Evolutionary conservation across 768 basidiomycete genomes (phyloP).

Genomic region (Tricholomella constricta): DNA sequence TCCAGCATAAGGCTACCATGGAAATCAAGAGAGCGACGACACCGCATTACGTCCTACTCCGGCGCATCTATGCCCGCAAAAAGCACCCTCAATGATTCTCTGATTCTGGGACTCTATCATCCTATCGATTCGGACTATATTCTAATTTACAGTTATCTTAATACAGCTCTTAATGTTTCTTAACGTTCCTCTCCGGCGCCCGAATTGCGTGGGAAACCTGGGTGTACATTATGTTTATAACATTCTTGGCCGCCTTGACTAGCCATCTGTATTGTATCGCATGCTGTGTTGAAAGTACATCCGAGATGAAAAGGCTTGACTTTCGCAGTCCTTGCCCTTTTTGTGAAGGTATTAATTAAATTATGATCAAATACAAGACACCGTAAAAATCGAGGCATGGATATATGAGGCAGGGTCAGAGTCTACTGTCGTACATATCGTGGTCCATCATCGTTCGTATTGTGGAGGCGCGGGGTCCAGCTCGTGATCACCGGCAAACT

Average conservation of each 20-base stretch:
- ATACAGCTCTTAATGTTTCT: background rate
- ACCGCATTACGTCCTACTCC: conserved; percentile 55
- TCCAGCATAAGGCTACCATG: conserved; percentile 50
- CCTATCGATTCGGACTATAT: background rate
- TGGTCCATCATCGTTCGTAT: conserved; percentile 16
- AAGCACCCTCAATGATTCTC: conserved; percentile 18
- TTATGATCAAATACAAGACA: background rate
- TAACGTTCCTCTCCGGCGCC: no score
- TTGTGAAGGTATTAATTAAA: no score
- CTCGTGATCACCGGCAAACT: background rate
- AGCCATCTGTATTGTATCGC: no score
- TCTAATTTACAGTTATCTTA: background rate
- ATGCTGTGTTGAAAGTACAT: no score
- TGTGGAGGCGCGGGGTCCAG: conserved; percentile 15
- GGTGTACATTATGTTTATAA: background rate
- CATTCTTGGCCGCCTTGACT: no score
- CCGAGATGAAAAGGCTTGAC: no score
- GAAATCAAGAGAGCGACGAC: conserved; percentile 53
- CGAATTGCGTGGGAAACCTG: background rate
- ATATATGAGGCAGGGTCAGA: no score
- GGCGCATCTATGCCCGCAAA: conserved; percentile 64
- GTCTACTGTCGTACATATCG: background rate
- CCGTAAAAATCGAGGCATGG: no score
- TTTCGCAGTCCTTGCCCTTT: no score
- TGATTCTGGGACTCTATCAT: background rate